These are phyloP conservation scores for Aspergillus eucalypticola DNA, from an alignment of 2,329 filamentous ascomycete genomes.

Conservation along the genomic window DNA sequence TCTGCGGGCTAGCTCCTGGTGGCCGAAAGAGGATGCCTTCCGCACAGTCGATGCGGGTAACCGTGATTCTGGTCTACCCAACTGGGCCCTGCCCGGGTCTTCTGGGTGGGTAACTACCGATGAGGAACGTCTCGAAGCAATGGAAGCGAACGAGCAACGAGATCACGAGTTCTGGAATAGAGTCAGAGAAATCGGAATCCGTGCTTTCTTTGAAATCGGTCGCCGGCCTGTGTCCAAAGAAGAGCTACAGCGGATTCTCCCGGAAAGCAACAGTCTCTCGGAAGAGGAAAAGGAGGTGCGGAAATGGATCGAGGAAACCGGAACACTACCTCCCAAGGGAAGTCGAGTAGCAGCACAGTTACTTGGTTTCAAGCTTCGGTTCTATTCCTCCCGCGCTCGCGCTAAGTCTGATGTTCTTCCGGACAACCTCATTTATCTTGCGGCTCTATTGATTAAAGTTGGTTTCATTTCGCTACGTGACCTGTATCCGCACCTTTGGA, in stretches of 20 bases:
- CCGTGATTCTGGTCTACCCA: conserved; percentile 67
- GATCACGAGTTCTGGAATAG: conserved; percentile 80
- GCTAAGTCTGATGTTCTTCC: conserved; percentile 76
- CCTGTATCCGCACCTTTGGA: conserved; percentile 88
- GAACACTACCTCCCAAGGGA: conserved; percentile 77
- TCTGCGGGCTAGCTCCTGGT: conserved; percentile 90
- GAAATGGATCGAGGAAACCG: conserved; percentile 78
- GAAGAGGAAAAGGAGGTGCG: conserved; percentile 59
- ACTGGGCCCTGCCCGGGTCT: conserved; percentile 78
- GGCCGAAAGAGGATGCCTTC: conserved; percentile 69
- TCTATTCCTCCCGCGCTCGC: conserved; percentile 81
- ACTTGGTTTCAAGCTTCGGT: conserved; percentile 93
- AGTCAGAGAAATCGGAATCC: conserved; percentile 72
- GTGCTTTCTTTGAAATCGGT: conserved; percentile 88
- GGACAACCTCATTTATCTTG: conserved; percentile 88
- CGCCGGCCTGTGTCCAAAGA: conserved; percentile 65
- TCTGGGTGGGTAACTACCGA: conserved; percentile 64
- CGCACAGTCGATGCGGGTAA: conserved; percentile 32
- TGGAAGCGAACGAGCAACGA: conserved; percentile 60
- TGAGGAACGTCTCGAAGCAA: conserved; percentile 65
- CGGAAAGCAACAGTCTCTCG: conserved; percentile 38
- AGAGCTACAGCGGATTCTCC: conserved; percentile 53
- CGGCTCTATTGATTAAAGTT: conserved; percentile 91
- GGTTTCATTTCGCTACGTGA: conserved; percentile 93
- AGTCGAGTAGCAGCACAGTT: conserved; percentile 92